These are phyloP conservation scores for Backusella macrospora DNA, from an alignment of 192 early-diverging fungal species.

Conservation along the genomic window DNA sequence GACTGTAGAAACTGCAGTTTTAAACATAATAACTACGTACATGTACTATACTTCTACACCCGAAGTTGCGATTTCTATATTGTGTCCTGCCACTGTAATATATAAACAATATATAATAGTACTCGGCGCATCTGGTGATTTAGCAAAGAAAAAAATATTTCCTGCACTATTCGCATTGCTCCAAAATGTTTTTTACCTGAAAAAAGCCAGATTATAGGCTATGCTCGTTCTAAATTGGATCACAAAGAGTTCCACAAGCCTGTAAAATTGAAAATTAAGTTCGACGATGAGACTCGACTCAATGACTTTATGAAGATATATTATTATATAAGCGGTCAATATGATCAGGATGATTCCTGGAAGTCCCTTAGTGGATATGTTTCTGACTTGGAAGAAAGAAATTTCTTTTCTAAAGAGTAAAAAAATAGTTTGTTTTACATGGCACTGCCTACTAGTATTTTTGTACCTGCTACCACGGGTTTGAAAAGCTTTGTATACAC, in stretches of 20 bases:
- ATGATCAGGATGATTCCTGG: constrained; percentile 78
- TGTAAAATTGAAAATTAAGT: constrained; percentile 67
- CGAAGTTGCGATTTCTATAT: too few relatives aligned
- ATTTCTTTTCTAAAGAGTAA: constrained; percentile 18
- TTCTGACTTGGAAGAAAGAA: constrained; percentile 58
- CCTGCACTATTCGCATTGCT: constrained; percentile 91
- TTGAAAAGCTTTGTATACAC: constrained; percentile 73
- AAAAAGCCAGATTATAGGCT: constrained; percentile 80
- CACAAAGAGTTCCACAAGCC: constrained; percentile 77
- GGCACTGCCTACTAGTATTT: constrained; percentile 88
- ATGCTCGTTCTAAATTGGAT: constrained; percentile 86
- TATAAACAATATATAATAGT: constrained; percentile 37
- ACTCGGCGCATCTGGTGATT: constrained; percentile 85
- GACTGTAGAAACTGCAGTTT: too few relatives aligned
- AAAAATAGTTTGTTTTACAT: constrained; percentile 74
- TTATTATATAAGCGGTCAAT: constrained; percentile 80
- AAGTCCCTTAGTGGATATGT: constrained; percentile 60
- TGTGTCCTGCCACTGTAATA: too few relatives aligned
- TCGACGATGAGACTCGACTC: constrained; percentile 41
- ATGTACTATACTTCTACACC: too few relatives aligned
- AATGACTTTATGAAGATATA: constrained; percentile 66
- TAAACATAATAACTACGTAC: too few relatives aligned
- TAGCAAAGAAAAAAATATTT: constrained; percentile 97
- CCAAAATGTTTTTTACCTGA: constrained; percentile 75
- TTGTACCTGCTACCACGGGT: constrained; percentile 77